Percentiles rank a stretch among this genome's conserved stretches.
phyloP scores from a whole-genome alignment of 2,329 filamentous ascomycete genomes.

The Xylariaceae sp. region DNA sequence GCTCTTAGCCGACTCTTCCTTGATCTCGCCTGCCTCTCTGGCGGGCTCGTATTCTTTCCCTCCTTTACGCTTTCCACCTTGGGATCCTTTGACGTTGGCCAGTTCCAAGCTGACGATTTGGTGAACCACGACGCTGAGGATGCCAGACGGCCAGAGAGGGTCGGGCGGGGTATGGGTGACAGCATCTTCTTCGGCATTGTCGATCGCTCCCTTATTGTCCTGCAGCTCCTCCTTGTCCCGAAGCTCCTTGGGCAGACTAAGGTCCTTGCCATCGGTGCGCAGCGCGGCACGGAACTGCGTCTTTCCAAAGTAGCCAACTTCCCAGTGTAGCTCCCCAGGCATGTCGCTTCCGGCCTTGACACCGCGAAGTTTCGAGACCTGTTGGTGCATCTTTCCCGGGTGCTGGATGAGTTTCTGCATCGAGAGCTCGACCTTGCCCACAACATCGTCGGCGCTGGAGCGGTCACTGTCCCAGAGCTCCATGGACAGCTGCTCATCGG shows the following conservation, averaged over 20 bases:
- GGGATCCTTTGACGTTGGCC: conserved; percentile 81
- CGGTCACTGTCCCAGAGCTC: conserved; percentile 96
- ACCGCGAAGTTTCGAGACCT: conserved; percentile 75
- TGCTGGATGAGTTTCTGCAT: conserved; percentile 95
- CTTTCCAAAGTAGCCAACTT: conserved; percentile 92
- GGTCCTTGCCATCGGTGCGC: conserved; percentile 80
- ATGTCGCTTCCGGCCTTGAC: conserved; percentile 80
- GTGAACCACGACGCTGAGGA: conserved; percentile 81
- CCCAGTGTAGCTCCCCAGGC: conserved; percentile 93
- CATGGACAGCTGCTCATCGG: conserved; percentile 85
- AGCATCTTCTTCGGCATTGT: conserved; percentile 71
- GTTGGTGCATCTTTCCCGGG: conserved; percentile 86
- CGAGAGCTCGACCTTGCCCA: conserved; percentile 88
- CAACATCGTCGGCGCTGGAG: conserved; percentile 86
- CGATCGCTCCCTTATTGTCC: conserved; percentile 77
- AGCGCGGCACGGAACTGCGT: conserved; percentile 80
- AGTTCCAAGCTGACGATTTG: conserved; percentile 94
- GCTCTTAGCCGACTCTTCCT: conserved; percentile 72
- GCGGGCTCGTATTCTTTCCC: conserved; percentile 80
- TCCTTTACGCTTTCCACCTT: conserved; percentile 69
- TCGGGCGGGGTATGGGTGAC: conserved; percentile 88
- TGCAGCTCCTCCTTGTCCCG: conserved; percentile 72
- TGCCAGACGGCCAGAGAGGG: conserved; percentile 89
- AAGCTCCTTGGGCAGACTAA: conserved; percentile 66
- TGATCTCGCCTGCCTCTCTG: conserved; percentile 75